These are phyloP conservation scores for Daedalea quercina DNA, from an alignment of 768 basidiomycete genomes.

Conservation along the genomic window DNA sequence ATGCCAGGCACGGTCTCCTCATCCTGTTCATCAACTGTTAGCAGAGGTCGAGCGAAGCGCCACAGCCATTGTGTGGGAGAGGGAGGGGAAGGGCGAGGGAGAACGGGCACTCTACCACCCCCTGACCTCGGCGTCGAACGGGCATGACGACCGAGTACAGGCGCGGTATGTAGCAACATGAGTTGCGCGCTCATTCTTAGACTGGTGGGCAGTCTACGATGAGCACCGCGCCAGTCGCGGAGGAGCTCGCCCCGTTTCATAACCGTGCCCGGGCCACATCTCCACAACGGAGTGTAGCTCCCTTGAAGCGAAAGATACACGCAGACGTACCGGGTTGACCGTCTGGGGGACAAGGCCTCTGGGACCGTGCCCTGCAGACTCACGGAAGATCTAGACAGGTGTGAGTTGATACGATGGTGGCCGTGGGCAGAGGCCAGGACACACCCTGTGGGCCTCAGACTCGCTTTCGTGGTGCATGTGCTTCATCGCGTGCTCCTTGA, in stretches of 20 bases:
- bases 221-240: conserved; percentile 90
- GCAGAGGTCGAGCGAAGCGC: neutral
- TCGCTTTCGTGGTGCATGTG: conserved; percentile 71
- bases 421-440: conserved; percentile 1
- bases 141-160: no score
- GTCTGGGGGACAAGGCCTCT: conserved; percentile 63
- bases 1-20: conserved; percentile 90
- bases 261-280: conserved; percentile 80
- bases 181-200: conserved; percentile 79
- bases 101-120: no score
- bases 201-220: conserved; percentile 82
- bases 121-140: no score
- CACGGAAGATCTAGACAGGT: conserved; percentile 59
- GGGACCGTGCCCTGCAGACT: conserved; percentile 61
- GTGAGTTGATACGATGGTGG: neutral
- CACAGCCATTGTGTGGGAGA: conserved; percentile 18
- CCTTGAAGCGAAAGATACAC: neutral
- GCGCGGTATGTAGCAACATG: no score
- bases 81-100: no score
- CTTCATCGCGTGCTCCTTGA: conserved; percentile 47
- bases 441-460: conserved; percentile 82
- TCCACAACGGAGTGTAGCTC: neutral
- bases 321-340: conserved; percentile 55
- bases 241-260: conserved; percentile 67
- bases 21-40: conserved; percentile 34